Percentiles rank a stretch among this genome's conserved stretches.
phyloP scores from a whole-genome alignment of 2,329 filamentous ascomycete species.

The Exophiala alcalophila region DNA sequence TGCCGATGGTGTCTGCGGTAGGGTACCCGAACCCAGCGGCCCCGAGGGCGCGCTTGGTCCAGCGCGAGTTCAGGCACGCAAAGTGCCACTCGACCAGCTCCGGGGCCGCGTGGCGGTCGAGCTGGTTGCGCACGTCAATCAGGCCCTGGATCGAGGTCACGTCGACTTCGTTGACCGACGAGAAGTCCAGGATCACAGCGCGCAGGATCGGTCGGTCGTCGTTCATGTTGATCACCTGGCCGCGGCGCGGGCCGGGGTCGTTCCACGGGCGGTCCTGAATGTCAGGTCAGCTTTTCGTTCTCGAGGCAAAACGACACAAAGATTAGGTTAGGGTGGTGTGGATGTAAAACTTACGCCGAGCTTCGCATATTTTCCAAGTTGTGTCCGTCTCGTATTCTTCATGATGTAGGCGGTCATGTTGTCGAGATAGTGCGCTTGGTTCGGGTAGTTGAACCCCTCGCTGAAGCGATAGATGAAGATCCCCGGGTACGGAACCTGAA shows the following conservation, averaged over 20 bases:
- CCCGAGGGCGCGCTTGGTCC: conserved; percentile 56
- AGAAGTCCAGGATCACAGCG: conserved; percentile 57
- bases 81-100: conserved; percentile 44
- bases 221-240: conserved; percentile 40
- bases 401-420: conserved; percentile 49
- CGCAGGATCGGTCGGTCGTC: conserved; percentile 48
- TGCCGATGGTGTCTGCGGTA: no score
- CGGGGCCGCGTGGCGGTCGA: conserved; percentile 50
- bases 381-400: conserved; percentile 47
- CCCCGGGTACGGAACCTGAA: conserved; percentile 52
- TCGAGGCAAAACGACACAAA: no score
- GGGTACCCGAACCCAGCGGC: conserved; percentile 54
- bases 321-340: no score
- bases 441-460: conserved; percentile 58
- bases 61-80: conserved; percentile 53
- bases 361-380: conserved; percentile 36
- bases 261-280: conserved; percentile 98
- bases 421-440: conserved; percentile 53
- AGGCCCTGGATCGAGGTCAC: conserved; percentile 55
- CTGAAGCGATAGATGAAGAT: conserved; percentile 57
- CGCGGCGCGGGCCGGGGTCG: conserved; percentile 71
- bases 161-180: conserved; percentile 55
- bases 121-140: conserved; percentile 54
- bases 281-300: no score
- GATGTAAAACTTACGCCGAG: no score